Base-by-base conservation (phyloP, 2,329 filamentous ascomycete species). In the Cadophora gregata region DNA sequence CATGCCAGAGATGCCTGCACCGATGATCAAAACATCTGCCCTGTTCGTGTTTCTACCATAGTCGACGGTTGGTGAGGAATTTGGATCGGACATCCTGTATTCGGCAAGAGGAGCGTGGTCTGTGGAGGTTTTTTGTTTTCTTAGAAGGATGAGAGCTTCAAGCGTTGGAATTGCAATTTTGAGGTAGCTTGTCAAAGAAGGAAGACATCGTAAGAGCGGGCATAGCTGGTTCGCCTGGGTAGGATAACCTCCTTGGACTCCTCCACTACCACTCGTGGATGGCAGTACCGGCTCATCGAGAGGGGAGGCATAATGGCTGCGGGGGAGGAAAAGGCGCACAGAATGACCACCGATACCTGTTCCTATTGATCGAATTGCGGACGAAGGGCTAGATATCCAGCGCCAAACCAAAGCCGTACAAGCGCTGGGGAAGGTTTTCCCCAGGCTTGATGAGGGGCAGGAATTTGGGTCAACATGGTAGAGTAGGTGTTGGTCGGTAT, bases 1-100 rank as follows among this genome's bases (percentile, higher is more conserved):
- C 56, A 83, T 80, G 4, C 81, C 81, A 50, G 77, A 79, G 2
- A 82, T 73, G 1, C 80, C 80, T 21, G 76, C 79, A 14, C 80
- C 80, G 63, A 81, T 74, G 36, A 81, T 78, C 31, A 81, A 66
- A 19, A 80, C 79, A 71, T 67, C 65, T 27, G 62, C 61, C 14
- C 62, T 50, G 19, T 72, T 72, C 4, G 70, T 72, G 2, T 69
- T 69, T 21, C 70, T 68, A 51, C 70, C 68, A 68, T 72, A 72
- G 8, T 69, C 58, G 29, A 64, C 45, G 1, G 47, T 69, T 16
- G 67, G 67, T 2, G 38, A 59, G 9, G 69, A 59, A 24, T 68
- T 70, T 9, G 62, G 63, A 55, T 72, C 67, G 4, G 67, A 58
- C 68, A 71, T 71, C 1, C 19, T 60, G 36, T 4, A 2, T 58